Conservation (phyloP, 495 filamentous ascomycete genomes). For the Penicillium soppii region DNA sequence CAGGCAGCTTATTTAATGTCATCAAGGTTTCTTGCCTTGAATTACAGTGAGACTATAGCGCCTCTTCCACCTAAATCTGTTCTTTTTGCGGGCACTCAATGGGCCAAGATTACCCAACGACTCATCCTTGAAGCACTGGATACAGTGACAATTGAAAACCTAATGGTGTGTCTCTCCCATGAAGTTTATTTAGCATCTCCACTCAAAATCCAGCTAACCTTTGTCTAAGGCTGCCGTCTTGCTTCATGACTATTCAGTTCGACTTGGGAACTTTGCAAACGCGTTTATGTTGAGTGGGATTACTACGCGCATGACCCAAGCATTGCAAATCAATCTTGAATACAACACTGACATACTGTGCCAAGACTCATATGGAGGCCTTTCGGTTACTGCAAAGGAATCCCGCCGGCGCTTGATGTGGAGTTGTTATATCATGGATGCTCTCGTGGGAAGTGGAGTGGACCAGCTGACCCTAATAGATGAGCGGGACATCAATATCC, state of each 20-base stretch:
- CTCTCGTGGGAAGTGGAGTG: slow-evolving; percentile 34
- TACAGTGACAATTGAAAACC: slow-evolving; percentile 32
- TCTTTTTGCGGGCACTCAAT: slow-evolving; percentile 24
- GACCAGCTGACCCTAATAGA: slow-evolving; percentile 33
- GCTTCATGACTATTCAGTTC: slow-evolving; percentile 33
- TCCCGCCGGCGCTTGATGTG: slow-evolving; percentile 37
- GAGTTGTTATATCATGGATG: slow-evolving; percentile 40
- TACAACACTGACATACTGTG: slow-evolving; percentile 37
- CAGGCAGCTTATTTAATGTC: background rate
- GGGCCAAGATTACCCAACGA: slow-evolving; percentile 29
- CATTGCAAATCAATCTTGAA: slow-evolving; percentile 37
- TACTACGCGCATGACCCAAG: slow-evolving; percentile 37
- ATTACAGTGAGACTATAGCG: slow-evolving; percentile 19
- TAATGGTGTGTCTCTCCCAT: slow-evolving; percentile 23
- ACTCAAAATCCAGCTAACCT: background rate
- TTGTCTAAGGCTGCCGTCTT: slow-evolving; percentile 25
- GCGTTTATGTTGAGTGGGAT: slow-evolving; percentile 40
- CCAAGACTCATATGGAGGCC: slow-evolving; percentile 16
- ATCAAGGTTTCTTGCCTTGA: slow-evolving; percentile 25
- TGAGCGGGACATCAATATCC: slow-evolving; percentile 38
- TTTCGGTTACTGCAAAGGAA: slow-evolving; percentile 25
- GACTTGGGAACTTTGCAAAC: slow-evolving; percentile 34
- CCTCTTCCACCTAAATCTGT: slow-evolving; percentile 13
- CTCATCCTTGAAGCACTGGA: slow-evolving; percentile 31
- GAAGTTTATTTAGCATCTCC: background rate